These are phyloP conservation scores for Rhizophagus clarus DNA, from an alignment of 192 early-diverging fungal species.

Conservation along the genomic window DNA sequence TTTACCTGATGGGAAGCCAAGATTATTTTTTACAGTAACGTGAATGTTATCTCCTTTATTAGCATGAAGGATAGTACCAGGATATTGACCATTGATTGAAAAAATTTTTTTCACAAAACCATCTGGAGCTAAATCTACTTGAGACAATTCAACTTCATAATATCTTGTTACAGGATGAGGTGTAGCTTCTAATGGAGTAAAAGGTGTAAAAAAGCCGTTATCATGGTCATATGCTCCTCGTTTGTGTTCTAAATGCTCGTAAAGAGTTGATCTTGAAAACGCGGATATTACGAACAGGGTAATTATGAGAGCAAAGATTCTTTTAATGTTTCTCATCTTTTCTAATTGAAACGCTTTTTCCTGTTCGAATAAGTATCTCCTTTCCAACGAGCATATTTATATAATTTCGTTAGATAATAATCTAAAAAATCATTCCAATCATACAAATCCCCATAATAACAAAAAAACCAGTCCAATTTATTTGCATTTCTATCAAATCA, in stretches of 20 bases:
- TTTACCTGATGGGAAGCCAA: background rate
- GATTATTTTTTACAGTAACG: background rate
- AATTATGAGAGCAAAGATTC: background rate
- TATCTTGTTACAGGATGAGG: background rate
- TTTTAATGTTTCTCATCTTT: background rate
- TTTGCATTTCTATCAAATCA: no score
- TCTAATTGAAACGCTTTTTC: background rate
- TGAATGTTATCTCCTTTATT: background rate
- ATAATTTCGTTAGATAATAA: no score
- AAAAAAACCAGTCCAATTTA: no score
- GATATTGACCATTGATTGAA: background rate
- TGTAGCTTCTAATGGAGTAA: background rate
- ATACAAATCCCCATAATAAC: no score
- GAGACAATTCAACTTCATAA: background rate
- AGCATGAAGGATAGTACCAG: background rate
- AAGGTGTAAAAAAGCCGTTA: background rate
- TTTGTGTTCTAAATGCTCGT: background rate
- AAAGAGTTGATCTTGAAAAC: background rate
- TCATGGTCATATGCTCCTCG: background rate
- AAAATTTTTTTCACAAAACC: background rate
- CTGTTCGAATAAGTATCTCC: no score
- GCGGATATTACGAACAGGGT: background rate
- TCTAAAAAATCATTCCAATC: no score
- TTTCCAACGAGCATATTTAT: no score
- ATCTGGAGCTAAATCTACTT: background rate